phyloP scores from a whole-genome alignment of 169 alveolate genomes.

The Eimeria necatrix region DNA sequence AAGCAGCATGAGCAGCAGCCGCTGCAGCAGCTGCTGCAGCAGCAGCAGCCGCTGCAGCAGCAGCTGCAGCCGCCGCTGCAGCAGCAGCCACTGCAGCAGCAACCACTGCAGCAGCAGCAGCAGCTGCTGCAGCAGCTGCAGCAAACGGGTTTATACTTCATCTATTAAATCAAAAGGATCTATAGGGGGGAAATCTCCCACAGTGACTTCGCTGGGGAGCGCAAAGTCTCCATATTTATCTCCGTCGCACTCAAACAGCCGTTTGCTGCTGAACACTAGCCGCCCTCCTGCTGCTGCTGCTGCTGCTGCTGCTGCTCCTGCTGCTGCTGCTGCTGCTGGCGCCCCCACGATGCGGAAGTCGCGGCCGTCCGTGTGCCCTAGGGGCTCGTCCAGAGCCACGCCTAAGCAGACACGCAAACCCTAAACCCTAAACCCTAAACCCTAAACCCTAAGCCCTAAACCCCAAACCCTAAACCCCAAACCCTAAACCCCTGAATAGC shows the following conservation, averaged over 20 bases:
- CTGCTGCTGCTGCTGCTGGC: not conserved
- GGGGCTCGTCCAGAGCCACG: constrained; percentile 94
- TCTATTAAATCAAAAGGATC: constrained; percentile 91
- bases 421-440: not conserved
- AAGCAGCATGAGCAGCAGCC: not conserved
- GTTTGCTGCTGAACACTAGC: constrained; percentile 76
- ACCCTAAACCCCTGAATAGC: no score
- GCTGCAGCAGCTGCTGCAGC: not conserved
- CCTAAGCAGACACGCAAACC: constrained; percentile 84
- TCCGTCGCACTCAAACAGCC: constrained; percentile 89
- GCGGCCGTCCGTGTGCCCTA: constrained; percentile 93
- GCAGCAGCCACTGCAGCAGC: not conserved
- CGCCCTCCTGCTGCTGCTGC: not conserved
- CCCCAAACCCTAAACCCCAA: no score
- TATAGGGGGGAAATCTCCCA: constrained; percentile 94
- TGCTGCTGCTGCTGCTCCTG: constrained; percentile 29
- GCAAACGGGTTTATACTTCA: constrained; percentile 8
- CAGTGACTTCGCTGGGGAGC: constrained; percentile 88
- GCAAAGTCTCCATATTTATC: constrained; percentile 90
- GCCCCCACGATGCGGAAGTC: constrained; percentile 44
- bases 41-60: not conserved
- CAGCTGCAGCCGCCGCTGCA: not conserved
- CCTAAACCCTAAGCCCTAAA: not conserved
- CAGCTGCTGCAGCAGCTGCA: constrained; percentile 42
- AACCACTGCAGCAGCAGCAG: constrained; percentile 36